Evolutionary conservation across 495 filamentous ascomycete genomes (phyloP).

Genomic region (Xylaria venustula): DNA sequence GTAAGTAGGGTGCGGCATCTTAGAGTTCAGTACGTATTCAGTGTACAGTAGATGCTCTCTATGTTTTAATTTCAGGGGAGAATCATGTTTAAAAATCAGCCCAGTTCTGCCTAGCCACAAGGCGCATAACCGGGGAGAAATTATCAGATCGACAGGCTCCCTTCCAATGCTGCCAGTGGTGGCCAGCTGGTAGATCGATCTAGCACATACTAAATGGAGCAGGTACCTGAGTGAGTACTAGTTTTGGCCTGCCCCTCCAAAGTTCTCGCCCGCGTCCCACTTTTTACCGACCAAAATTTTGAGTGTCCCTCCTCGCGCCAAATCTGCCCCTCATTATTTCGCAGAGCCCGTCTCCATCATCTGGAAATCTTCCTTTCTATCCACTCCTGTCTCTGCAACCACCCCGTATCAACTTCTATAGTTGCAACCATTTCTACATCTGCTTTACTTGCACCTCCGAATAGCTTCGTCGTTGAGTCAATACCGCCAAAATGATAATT

Average conservation of each 20-base stretch:
- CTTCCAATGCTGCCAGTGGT: too few relatives aligned
- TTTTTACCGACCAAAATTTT: slow-evolving; percentile 39
- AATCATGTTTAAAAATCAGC: slow-evolving; percentile 11
- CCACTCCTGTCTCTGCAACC: slow-evolving; percentile 10
- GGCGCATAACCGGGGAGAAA: too few relatives aligned
- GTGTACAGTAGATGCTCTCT: background rate
- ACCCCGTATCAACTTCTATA: slow-evolving; percentile 11
- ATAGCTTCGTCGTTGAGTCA: background rate
- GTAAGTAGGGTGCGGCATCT: too few relatives aligned
- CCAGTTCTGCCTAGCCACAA: background rate
- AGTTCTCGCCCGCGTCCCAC: slow-evolving; percentile 26
- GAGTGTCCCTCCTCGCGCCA: slow-evolving; percentile 25
- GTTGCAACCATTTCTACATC: slow-evolving; percentile 13
- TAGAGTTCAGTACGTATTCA: too few relatives aligned
- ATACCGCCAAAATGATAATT: slow-evolving; percentile 76
- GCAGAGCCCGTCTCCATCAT: slow-evolving; percentile 34
- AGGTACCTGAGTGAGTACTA: background rate
- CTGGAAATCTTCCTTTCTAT: slow-evolving; percentile 21
- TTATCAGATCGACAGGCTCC: too few relatives aligned
- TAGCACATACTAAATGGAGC: too few relatives aligned
- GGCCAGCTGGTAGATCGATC: too few relatives aligned
- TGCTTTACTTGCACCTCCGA: slow-evolving; percentile 16
- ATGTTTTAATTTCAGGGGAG: background rate
- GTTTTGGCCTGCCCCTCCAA: slow-evolving; percentile 31
- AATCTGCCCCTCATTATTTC: slow-evolving; percentile 35